Evolutionary conservation across 2,329 filamentous ascomycete species (phyloP).

Genomic region (Thermochaetoides dissita): DNA sequence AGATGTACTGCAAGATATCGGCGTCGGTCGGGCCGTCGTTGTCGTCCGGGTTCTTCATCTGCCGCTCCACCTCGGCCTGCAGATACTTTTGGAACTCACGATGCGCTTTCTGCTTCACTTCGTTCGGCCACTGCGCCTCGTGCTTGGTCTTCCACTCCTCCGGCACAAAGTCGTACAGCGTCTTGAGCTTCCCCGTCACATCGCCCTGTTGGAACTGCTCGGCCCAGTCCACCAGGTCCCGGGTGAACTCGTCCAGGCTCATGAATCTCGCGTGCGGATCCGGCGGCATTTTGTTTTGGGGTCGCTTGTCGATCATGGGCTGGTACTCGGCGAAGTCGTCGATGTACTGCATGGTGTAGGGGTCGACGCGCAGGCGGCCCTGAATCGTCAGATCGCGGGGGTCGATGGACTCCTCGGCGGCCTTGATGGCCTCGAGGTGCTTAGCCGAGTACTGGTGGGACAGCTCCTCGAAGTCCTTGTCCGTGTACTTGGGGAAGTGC

Average conservation of each 20-base stretch:
- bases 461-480: slow-evolving; percentile 49
- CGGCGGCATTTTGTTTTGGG: slow-evolving; percentile 33
- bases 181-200: slow-evolving; percentile 23
- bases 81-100: slow-evolving; percentile 16
- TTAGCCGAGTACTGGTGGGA: slow-evolving; percentile 58
- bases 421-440: slow-evolving; percentile 69
- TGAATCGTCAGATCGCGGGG: slow-evolving; percentile 60
- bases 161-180: slow-evolving; percentile 24
- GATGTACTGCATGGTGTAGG: slow-evolving; percentile 59
- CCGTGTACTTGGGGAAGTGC: slow-evolving; percentile 49
- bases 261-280: slow-evolving; percentile 47
- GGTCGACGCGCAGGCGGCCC: slow-evolving; percentile 57
- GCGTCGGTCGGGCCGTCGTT: slow-evolving; percentile 16
- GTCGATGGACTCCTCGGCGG: slow-evolving; percentile 64
- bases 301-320: slow-evolving; percentile 62
- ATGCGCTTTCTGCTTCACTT: slow-evolving; percentile 15
- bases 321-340: slow-evolving; percentile 71
- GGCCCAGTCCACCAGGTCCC: slow-evolving; percentile 41
- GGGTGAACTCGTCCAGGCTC: slow-evolving; percentile 44
- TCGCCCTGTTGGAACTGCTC: slow-evolving; percentile 14
- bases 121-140: slow-evolving; percentile 17
- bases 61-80: slow-evolving; percentile 12
- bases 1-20: slow-evolving; percentile 20
- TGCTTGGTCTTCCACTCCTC: slow-evolving; percentile 14
- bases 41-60: slow-evolving; percentile 17